Conservation (phyloP, 257 asterid genomes). For the Solanum piurae region DNA sequence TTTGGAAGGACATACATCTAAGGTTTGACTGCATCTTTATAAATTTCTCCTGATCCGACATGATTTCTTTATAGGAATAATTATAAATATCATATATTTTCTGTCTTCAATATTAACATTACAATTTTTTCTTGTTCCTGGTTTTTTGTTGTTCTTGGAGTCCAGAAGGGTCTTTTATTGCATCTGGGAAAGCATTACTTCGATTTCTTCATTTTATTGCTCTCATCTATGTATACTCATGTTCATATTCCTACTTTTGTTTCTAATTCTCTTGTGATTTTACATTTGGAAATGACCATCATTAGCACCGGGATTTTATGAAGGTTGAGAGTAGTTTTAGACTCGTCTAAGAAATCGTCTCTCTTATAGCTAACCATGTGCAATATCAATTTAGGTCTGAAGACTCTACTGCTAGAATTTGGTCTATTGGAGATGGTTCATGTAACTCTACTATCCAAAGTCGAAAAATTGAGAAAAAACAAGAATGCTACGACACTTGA, state of each 20-base stretch:
- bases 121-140: slow-evolving; percentile 22
- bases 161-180: slow-evolving; percentile 7
- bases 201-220: no score
- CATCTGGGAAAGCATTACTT: no score
- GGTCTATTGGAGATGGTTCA: slow-evolving; percentile 61
- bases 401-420: slow-evolving; percentile 59
- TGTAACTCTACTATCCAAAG: slow-evolving; percentile 31
- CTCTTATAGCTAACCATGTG: no score
- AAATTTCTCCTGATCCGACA: neutral
- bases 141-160: slow-evolving; percentile 96
- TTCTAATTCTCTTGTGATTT: no score
- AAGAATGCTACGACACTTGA: no score
- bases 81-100: neutral
- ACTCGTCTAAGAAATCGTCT: neutral
- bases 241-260: no score
- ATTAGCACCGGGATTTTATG: no score
- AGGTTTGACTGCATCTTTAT: slow-evolving; percentile 26
- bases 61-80: neutral
- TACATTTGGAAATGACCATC: no score
- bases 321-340: neutral
- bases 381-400: no score
- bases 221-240: no score
- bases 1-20: slow-evolving; percentile 91
- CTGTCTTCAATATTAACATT: neutral
- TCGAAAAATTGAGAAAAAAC: no score